These are phyloP conservation scores for Circinella minor DNA, from an alignment of 371 early-diverging fungal species.

Conservation along the genomic window DNA sequence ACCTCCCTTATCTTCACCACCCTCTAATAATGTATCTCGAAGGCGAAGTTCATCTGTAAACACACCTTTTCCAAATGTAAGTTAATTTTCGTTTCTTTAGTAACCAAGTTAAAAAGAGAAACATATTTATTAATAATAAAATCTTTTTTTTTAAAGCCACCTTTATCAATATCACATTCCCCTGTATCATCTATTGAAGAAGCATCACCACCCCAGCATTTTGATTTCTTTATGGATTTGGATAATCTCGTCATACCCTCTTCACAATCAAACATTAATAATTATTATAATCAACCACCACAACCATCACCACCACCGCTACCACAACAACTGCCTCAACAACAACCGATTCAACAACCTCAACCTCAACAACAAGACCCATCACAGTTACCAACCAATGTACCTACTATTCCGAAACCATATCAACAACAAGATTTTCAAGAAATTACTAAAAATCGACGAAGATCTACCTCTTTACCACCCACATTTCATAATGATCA, in stretches of 20 bases:
- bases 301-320: conserved; percentile 5
- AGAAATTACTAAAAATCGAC: not conserved
- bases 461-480: conserved; percentile 18
- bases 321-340: not conserved
- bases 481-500: conserved; percentile 9
- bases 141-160: conserved; percentile 3
- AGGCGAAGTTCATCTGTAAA: conserved; percentile 18
- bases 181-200: conserved; percentile 15
- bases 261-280: not conserved
- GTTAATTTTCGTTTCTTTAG: not conserved
- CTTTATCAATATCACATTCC: conserved; percentile 13
- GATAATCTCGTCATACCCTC: conserved; percentile 16
- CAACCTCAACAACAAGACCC: not conserved
- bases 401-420: not conserved
- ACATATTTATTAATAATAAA: not conserved
- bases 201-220: conserved; percentile 1
- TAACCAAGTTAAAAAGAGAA: not conserved
- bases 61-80: conserved; percentile 6
- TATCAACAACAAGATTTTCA: conserved; percentile 11
- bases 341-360: too few relatives aligned
- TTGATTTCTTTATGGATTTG: conserved; percentile 9
- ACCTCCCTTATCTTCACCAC: not conserved
- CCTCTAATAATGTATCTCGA: not conserved
- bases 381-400: conserved; percentile 5
- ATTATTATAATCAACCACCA: too few relatives aligned